Evolutionary conservation across 495 filamentous ascomycete species (phyloP), one percentile per base, ranked within the genome.

Genomic region (Podospora pseudocomata): DNA sequence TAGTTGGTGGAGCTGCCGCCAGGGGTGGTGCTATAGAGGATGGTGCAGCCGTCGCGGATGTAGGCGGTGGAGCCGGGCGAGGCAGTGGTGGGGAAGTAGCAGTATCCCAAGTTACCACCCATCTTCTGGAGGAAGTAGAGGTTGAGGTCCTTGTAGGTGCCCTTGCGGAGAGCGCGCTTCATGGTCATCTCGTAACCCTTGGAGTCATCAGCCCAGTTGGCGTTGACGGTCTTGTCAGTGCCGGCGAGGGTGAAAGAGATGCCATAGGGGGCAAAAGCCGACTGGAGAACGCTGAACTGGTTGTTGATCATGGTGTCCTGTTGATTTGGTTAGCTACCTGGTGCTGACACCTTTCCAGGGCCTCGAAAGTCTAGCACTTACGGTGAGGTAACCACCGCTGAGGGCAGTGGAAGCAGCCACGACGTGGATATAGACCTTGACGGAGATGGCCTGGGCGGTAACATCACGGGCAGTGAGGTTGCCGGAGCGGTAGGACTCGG

Each of bases 371-470:
- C 39, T 16, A 65, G 67, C 49, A 58, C 76, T 55, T 66, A 84
- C 80, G 3, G 83, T 85, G 70, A 90, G 70, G 62, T 84, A 84
- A 62, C 83, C 85, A 63, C 78, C 80, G n/a, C 73, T 75, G n/a
- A 81, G 74, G 0, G 74, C 56, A 20, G 73, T 83, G 4, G 82
- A 83, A 0, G 74, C 44, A 56, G 84, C 81, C 28, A 91, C 79
- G 62, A 91, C 85, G 76, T 91, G 89, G 80, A 91, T 88, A 75
- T 88, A 88, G 26, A 82, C 78, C 49, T 84, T 76, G 62, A 91
- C 78, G 71, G 83, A 68, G 20, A 71, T 67, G 60, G 71, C 74
- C 39, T 70, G 71, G 26, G 63, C 63, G 18, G 70, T 69, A 32
- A 63, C 26, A 63, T 19, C 55, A 26, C 55, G 55, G 55, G 55